phyloP scores from a whole-genome alignment of 2,329 filamentous ascomycete species.

The Fusarium sp. region DNA sequence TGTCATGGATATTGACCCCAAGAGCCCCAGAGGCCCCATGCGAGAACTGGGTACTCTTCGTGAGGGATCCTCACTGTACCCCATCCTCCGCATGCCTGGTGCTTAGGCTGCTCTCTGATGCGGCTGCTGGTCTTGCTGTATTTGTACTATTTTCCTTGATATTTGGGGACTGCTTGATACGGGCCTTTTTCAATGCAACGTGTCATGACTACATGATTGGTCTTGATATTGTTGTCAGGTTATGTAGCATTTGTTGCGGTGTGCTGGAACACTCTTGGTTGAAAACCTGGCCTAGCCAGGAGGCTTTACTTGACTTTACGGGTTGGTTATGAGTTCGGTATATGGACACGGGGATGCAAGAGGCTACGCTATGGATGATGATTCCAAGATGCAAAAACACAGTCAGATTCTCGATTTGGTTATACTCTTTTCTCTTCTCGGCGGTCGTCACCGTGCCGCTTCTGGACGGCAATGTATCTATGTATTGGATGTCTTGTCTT shows the following conservation, averaged over 20 bases:
- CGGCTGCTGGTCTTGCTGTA: slow-evolving; percentile 32
- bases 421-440: slow-evolving; percentile 6
- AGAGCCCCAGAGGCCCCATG: slow-evolving; percentile 45
- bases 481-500: not conserved
- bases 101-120: slow-evolving; percentile 36
- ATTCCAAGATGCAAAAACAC: slow-evolving; percentile 4
- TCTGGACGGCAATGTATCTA: not conserved
- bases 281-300: not conserved
- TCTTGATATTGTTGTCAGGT: slow-evolving; percentile 1
- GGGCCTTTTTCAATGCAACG: slow-evolving; percentile 2
- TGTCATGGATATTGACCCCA: slow-evolving; percentile 53
- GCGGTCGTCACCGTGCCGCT: not conserved
- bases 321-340: slow-evolving; percentile 8
- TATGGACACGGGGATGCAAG: not conserved
- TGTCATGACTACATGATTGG: not conserved
- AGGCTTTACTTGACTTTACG: not conserved
- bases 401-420: not conserved
- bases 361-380: slow-evolving; percentile 3
- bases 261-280: slow-evolving; percentile 5
- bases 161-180: not conserved
- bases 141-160: slow-evolving; percentile 36
- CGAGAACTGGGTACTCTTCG: slow-evolving; percentile 40
- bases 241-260: slow-evolving; percentile 1
- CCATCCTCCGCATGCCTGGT: slow-evolving; percentile 55
- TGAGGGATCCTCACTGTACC: slow-evolving; percentile 54